Percentiles rank a stretch among this genome's conserved stretches.
Evolutionary conservation across 768 basidiomycete genomes (phyloP).

Genomic region (Suillus cothurnatus): DNA sequence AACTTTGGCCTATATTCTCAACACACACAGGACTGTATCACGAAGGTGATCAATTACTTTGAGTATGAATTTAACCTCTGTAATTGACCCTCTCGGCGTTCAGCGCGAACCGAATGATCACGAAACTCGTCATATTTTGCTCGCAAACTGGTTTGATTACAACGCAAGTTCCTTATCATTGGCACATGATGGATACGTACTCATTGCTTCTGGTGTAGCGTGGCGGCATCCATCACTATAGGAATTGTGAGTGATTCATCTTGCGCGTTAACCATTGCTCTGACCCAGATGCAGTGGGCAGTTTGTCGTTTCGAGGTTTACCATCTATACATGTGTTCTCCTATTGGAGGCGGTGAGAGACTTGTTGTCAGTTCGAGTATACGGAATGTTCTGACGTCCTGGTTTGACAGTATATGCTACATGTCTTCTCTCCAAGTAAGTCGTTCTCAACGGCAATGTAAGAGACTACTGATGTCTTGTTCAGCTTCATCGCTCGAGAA

Average conservation of each 20-base stretch:
- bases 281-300: slow-evolving; percentile 19
- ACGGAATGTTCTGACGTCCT: background rate
- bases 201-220: slow-evolving; percentile 14
- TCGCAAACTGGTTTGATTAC: slow-evolving; percentile 32
- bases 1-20: slow-evolving; percentile 20
- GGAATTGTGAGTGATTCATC: slow-evolving; percentile 19
- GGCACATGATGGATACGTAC: background rate
- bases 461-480: background rate
- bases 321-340: slow-evolving; percentile 28
- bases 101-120: slow-evolving; percentile 21
- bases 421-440: slow-evolving; percentile 33
- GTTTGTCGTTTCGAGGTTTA: slow-evolving; percentile 16
- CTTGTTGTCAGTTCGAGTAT: background rate
- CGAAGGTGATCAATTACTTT: slow-evolving; percentile 13
- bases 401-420: slow-evolving; percentile 24
- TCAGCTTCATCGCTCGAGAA: slow-evolving; percentile 28
- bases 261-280: background rate
- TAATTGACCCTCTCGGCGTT: background rate
- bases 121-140: slow-evolving; percentile 19
- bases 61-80: background rate
- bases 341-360: slow-evolving; percentile 26
- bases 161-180: slow-evolving; percentile 14
- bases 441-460: background rate
- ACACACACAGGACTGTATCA: slow-evolving; percentile 8
- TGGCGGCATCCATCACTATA: slow-evolving; percentile 15